Conservation (phyloP, 2,329 filamentous ascomycete genomes). For the Domatiomyces globalis region DNA sequence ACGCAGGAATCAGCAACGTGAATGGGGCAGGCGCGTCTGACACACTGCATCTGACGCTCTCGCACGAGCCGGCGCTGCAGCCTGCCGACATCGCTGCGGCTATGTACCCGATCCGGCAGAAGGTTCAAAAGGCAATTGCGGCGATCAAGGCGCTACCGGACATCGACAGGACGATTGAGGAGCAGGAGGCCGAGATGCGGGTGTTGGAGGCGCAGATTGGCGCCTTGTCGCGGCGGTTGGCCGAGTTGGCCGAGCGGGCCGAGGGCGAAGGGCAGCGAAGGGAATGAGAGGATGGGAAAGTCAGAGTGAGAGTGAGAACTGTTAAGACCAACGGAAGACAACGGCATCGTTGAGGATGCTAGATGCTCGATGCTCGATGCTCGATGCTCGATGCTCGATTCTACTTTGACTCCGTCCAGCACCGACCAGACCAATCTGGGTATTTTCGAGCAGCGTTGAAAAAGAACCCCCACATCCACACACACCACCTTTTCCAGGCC, state of each 20-base stretch:
- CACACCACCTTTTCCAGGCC: conserved; percentile 5
- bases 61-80: conserved; percentile 1
- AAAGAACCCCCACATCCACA: background rate
- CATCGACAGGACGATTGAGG: conserved; percentile 28
- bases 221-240: conserved; percentile 27
- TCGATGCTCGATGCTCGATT: background rate
- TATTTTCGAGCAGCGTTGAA: too few relatives aligned
- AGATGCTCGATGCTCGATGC: background rate
- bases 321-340: background rate
- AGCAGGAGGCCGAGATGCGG: conserved; percentile 32
- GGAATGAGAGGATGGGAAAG: background rate
- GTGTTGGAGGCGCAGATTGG: conserved; percentile 28
- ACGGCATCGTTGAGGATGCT: background rate
- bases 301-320: background rate
- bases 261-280: background rate
- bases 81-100: conserved; percentile 51
- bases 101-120: conserved; percentile 65
- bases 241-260: conserved; percentile 1
- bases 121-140: conserved; percentile 61
- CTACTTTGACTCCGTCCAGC: background rate
- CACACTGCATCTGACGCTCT: conserved; percentile 17
- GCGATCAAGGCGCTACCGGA: conserved; percentile 31
- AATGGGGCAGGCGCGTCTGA: conserved; percentile 17
- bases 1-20: conserved; percentile 32
- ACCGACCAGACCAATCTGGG: background rate